A percentile compares a stretch with the other conserved stretches of the same genome.
phyloP scores from a whole-genome alignment of 768 basidiomycete genomes.

The Strobilomyces confusus region DNA sequence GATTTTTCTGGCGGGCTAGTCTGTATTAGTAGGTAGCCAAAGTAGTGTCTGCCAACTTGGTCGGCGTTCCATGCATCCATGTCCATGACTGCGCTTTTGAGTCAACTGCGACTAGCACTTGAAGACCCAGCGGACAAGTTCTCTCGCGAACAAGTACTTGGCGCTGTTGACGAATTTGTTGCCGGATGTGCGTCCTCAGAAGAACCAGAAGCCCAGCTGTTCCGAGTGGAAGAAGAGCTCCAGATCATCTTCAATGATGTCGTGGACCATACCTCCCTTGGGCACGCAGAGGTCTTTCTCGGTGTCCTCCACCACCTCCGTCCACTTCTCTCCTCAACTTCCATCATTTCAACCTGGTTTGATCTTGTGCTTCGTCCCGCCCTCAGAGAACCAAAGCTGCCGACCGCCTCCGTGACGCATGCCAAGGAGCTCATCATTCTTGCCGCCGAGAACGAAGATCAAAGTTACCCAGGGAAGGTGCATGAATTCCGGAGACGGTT shows the following conservation, averaged over 20 bases:
- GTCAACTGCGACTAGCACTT: slow-evolving; percentile 56
- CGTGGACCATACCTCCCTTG: slow-evolving; percentile 58
- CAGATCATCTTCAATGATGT: slow-evolving; percentile 58
- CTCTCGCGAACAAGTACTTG: slow-evolving; percentile 47
- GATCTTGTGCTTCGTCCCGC: slow-evolving; percentile 76
- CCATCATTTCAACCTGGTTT: slow-evolving; percentile 77
- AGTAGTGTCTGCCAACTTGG: slow-evolving; percentile 4
- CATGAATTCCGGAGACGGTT: slow-evolving; percentile 64
- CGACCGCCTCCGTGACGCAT: slow-evolving; percentile 52
- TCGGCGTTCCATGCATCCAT: slow-evolving; percentile 18
- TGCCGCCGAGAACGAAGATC: slow-evolving; percentile 50
- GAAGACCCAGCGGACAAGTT: slow-evolving; percentile 49
- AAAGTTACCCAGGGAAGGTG: slow-evolving; percentile 45
- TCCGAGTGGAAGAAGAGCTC: slow-evolving; percentile 63
- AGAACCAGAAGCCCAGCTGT: slow-evolving; percentile 41
- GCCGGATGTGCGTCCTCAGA: slow-evolving; percentile 44
- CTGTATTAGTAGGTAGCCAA: not conserved
- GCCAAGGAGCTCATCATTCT: slow-evolving; percentile 71
- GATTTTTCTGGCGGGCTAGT: not conserved
- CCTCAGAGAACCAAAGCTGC: slow-evolving; percentile 67
- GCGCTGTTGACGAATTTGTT: slow-evolving; percentile 53
- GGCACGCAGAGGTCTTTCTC: slow-evolving; percentile 65
- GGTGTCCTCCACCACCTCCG: slow-evolving; percentile 59
- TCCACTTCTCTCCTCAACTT: slow-evolving; percentile 57
- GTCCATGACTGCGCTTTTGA: slow-evolving; percentile 38